Base-by-base conservation (phyloP, 345 rosid genomes). In the Moricandia moricandioides region DNA sequence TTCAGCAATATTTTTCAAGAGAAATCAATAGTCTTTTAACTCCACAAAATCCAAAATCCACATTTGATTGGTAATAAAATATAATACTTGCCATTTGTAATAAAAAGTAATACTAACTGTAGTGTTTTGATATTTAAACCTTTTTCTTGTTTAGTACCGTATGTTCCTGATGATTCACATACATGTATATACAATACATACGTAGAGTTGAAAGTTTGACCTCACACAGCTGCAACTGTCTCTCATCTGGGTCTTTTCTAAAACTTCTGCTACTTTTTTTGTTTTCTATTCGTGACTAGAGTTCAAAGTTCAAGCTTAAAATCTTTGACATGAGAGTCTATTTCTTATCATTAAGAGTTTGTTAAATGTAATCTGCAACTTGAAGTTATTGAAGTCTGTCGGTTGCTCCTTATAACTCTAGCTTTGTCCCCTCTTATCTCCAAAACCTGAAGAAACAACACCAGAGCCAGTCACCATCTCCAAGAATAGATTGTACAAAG, bases 381-480 rank as follows among this genome's bases (percentile, higher is more conserved):
- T 84, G 86, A 76, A 87, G 84, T 78, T 84, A 87, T 58, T 78
- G 71, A 37, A 79, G 31, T 21, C 26, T 72, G 78, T 80, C 90
- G 73, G 75, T 81, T 77, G 82, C 90, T 87, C 65, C 84, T 84
- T 84, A 93, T 29, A 29, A 21, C 24, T 21, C 24, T 21, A 21
- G 1, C 24, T 21, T 21, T 21, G 24, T 2, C 24, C 2, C 24
- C 24, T 21, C 24, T 1, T 21, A 21, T 21, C 24, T 21, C 98
- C 16, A 93, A 84, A 69, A 93, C 98, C 98, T 93, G 80, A 16
- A 72, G 71, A 65, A 68, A n/a, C 43, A 33, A 79, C 43, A 16
- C 14, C 39, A 56, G 12, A 7, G 17, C n/a, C 59, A 7, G 9
- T 60, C 37, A 29, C 8, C 17, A 54, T 61, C 27, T 75, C 43